Percentiles rank a stretch among this genome's conserved stretches.
These are phyloP conservation scores for Dalbergia cultrata DNA, from an alignment of 306 rosid species.

Conservation along the genomic window DNA sequence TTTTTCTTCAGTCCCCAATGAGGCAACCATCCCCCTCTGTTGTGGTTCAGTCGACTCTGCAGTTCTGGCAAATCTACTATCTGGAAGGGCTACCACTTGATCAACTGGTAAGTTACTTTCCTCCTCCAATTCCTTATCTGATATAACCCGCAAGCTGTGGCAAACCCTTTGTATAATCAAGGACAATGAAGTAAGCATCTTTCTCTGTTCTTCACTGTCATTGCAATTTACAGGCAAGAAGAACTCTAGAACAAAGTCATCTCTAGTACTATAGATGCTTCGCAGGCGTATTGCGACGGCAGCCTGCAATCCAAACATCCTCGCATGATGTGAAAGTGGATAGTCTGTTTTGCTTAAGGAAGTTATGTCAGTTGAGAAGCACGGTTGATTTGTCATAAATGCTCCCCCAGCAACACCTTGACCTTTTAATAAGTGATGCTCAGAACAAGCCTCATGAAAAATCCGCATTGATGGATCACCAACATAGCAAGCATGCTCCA, in stretches of 20 bases:
- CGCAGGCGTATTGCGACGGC: conserved; percentile 93
- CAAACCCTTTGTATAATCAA: conserved; percentile 72
- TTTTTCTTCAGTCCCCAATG: conserved; percentile 48
- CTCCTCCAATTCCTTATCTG: conserved; percentile 74
- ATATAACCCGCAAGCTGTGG: conserved; percentile 73
- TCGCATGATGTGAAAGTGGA: conserved; percentile 92
- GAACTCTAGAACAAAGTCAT: conserved; percentile 93
- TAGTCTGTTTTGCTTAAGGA: conserved; percentile 76
- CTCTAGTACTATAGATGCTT: conserved; percentile 64
- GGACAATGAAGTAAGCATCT: conserved; percentile 85
- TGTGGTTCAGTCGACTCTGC: conserved; percentile 44
- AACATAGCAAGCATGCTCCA: conserved; percentile 87
- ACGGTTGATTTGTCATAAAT: conserved; percentile 80
- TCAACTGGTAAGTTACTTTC: conserved; percentile 48
- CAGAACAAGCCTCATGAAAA: conserved; percentile 97
- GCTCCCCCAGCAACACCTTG: conserved; percentile 93
- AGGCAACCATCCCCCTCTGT: conserved; percentile 48
- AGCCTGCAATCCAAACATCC: conserved; percentile 75
- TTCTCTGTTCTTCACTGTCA: conserved; percentile 77
- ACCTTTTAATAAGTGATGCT: conserved; percentile 95
- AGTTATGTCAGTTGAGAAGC: conserved; percentile 79
- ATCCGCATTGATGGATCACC: conserved; percentile 59
- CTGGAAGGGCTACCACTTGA: conserved; percentile 48
- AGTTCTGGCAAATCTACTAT: conserved; percentile 41
- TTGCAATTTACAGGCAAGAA: conserved; percentile 85